A percentile compares a stretch with the other conserved stretches of the same genome.
Conservation (phyloP, 805 yeast species). For the Yamadazyma olivae region DNA sequence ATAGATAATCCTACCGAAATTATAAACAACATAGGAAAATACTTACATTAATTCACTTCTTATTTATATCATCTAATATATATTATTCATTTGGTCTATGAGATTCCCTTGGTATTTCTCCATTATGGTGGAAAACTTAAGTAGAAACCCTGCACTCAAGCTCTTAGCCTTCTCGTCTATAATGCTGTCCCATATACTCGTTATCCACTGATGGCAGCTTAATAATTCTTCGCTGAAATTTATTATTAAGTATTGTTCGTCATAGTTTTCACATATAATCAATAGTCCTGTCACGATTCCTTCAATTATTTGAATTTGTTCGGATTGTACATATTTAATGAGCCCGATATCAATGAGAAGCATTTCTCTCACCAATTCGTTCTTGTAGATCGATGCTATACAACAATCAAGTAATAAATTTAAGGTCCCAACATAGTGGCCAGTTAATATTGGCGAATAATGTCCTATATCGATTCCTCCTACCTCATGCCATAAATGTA, state of each 20-base stretch:
- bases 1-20: not conserved
- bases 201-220: conserved; percentile 25
- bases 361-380: conserved; percentile 58
- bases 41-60: not conserved
- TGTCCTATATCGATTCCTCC: conserved; percentile 49
- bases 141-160: conserved; percentile 37
- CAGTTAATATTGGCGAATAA: conserved; percentile 50
- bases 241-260: conserved; percentile 22
- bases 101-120: conserved; percentile 26
- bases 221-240: conserved; percentile 19
- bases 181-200: conserved; percentile 29
- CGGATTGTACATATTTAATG: conserved; percentile 15
- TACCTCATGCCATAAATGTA: conserved; percentile 49
- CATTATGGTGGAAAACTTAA: conserved; percentile 22
- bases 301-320: conserved; percentile 33
- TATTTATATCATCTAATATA: conserved; percentile 14
- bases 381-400: conserved; percentile 48
- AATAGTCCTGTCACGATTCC: conserved; percentile 36
- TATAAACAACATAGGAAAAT: conserved; percentile 2
- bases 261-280: conserved; percentile 32
- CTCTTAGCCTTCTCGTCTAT: conserved; percentile 37
- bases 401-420: conserved; percentile 56
- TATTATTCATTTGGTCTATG: conserved; percentile 27
- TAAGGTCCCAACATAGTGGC: conserved; percentile 60
- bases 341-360: conserved; percentile 32